Base-by-base conservation (phyloP, 2,329 filamentous ascomycete genomes). In the Magnaporthiopsis incrustans region DNA sequence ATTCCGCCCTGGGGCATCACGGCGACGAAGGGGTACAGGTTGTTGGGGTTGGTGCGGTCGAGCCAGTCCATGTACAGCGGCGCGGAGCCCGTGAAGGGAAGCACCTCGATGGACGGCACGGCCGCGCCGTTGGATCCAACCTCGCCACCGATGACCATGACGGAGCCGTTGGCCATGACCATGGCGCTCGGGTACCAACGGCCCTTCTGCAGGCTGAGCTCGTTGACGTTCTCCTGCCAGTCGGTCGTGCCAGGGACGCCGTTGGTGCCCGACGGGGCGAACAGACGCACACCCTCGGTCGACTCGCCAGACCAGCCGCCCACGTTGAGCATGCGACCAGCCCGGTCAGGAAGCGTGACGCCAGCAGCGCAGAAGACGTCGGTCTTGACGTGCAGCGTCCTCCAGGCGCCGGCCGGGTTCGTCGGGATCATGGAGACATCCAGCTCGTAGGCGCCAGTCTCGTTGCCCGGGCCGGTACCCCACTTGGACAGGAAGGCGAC, bases 301-400 rank as follows among this genome's bases (percentile, higher is more conserved):
- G 82, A 81, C n/a, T 80, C 75, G 27, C 74, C 76, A 4, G 83
- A 80, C 83, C 84, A 86, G 44, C 84, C 82, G 58, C 84, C 83
- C 58, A 86, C 72, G 67, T 82, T 85, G 67, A 87, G 74, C 69
- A 84, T 81, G 59, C 84, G 78, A n/a, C 81, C 84, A n/a, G 71
- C 82, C 66, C 79, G 81, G 70, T 86, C 83, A 2, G 84, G 84
- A 53, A 87, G 74, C 8, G 80, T 82, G n/a, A 86, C 67, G 50
- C 81, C 80, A 25, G 81, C 84, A 38, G 84, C 78, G 69, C 84
- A 87, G 73, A 87, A 87, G 32, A 86, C 78, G 68, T 87, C 84
- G 0, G 82, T 84, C 73, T 83, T 81, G 69, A 68, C 77, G 67
- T 84, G 80, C 73, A 85, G 79, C n/a, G 77, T 70, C 61, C 82